Base-by-base conservation (phyloP, 2,329 filamentous ascomycete species). In the Sporothrix brasiliensis region DNA sequence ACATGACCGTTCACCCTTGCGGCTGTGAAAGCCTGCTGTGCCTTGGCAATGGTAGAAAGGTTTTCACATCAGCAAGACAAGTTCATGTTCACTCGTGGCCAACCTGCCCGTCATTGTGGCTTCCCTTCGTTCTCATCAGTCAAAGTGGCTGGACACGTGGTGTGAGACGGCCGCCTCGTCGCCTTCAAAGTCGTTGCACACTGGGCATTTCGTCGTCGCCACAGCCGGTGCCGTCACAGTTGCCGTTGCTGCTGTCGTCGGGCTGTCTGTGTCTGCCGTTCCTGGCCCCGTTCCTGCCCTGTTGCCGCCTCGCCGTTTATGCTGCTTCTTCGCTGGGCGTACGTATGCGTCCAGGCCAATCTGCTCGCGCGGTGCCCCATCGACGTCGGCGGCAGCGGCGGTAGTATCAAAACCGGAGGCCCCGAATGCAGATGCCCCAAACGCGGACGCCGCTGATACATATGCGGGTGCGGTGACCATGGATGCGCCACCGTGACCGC, bases 121-220 rank as follows among this genome's bases (percentile, higher is more conserved):
- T 34, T 16, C 11, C 41, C 1, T 13, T 16, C 13, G 6, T 50
- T 50, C 3, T 50, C 81, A 50, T 56, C 54, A 39, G 21, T 82
- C 80, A 69, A 90, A 88, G 76, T 90, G 88, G 3, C 75, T 77
- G 34, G 87, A 86, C 71, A 92, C 88, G 75, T 92, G 90, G 78
- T 89, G 84, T 11, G 86, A 86, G 11, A 92, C 88, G 10, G 90
- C 90, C 0, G 81, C 80, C 75, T 90, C 89, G 74, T 92, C 90
- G 1, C 90, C 90, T 74, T 89, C 84, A 77, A 92, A 92, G 0
- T 76, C 79, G 3, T 83, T 83, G 76, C 90, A 92, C 1, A 92
- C 87, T 0, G 90, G 90, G 76, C 90, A 92, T 6, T 78, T 83
- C 5, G 78, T 72, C 10, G 61, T 44, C 10, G 70, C 60, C 65